Base-by-base conservation (phyloP, 1,139 yeast genomes). In the Kodamaea fungicola region DNA sequence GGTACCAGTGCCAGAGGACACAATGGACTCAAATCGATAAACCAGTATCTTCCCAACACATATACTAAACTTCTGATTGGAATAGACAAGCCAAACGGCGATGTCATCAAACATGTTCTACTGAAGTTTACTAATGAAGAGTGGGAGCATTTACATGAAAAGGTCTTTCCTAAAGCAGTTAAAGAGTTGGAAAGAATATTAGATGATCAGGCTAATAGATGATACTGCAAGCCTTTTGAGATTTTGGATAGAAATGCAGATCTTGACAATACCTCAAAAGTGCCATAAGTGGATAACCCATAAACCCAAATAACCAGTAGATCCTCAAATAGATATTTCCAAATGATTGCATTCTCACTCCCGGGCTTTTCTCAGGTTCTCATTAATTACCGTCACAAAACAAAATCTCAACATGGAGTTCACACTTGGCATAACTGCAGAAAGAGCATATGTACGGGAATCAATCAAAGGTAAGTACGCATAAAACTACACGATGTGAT, bases 1-100 rank as follows among this genome's bases (percentile, higher is more conserved):
- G 74, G 73, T 2, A 65, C 83, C 6, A 75, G 86, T 41, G 71
- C 79, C 8, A 61, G 88, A 40, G 96, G 96, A 0, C 96, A 88
- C 51, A 87, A 86, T 53, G 96, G 96, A 0, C 64, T 88, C 31
- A 69, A 74, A 45, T 76, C 83, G 28, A 71, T 86, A 12, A 72
- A 71, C 34, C 51, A 55, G 12, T 39, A 44, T 19, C 48, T 74
- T 28, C 73, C 74, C 10, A 62, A 61, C 40, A 69, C 71, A 2
- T 80, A 77, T 47, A 67, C 73, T 8, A 73, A 82, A 42, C 53
- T 87, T 6, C 76, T 83, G 9, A 64, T 88, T 7, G 96, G 96
- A 0, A 82, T 88, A 16, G 95, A 86, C 2, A 67, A 85, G 37
- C 84, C 90, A 0, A 48, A 1, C 62, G 54, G 5, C 51, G 42